Evolutionary conservation across 2,329 filamentous ascomycete genomes (phyloP).

Genomic region (Colletotrichum lindemuthianum): DNA sequence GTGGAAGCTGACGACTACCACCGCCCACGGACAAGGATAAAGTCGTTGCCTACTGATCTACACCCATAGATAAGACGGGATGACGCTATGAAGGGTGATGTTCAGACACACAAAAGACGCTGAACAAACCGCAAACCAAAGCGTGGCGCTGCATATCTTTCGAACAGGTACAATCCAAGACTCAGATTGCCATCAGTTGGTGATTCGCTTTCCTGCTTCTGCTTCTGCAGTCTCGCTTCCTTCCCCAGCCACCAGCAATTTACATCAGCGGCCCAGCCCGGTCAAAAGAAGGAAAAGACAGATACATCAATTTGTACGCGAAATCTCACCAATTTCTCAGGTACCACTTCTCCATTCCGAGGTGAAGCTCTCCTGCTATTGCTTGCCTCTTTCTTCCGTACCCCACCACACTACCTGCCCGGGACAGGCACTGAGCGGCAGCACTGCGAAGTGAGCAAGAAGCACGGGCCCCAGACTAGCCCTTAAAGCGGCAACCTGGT

Average conservation of each 20-base stretch:
- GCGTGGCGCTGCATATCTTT: background rate
- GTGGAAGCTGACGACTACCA: conserved; percentile 25
- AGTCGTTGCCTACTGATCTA: conserved; percentile 22
- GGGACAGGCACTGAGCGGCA: conserved; percentile 24
- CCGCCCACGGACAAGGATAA: conserved; percentile 1
- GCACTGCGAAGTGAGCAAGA: conserved; percentile 5
- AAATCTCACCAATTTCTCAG: conserved; percentile 14
- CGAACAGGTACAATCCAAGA: background rate
- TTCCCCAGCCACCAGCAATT: conserved; percentile 12
- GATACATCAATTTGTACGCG: conserved; percentile 2
- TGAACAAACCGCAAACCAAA: conserved; percentile 1
- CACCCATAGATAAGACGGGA: conserved; percentile 6
- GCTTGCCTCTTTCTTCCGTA: conserved; percentile 26
- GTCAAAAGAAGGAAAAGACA: conserved; percentile 3
- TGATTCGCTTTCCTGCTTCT: background rate
- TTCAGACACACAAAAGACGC: background rate
- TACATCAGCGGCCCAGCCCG: conserved; percentile 15
- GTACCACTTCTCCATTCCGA: conserved; percentile 15
- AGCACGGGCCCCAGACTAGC: conserved; percentile 14
- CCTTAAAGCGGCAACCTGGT: conserved; percentile 33
- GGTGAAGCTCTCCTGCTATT: conserved; percentile 9
- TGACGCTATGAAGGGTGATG: background rate
- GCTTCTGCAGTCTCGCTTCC: background rate
- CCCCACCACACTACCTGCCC: conserved; percentile 36
- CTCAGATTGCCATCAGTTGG: background rate